phyloP scores from a whole-genome alignment of 2,329 filamentous ascomycete species.

The Trichoderma polysporum region DNA sequence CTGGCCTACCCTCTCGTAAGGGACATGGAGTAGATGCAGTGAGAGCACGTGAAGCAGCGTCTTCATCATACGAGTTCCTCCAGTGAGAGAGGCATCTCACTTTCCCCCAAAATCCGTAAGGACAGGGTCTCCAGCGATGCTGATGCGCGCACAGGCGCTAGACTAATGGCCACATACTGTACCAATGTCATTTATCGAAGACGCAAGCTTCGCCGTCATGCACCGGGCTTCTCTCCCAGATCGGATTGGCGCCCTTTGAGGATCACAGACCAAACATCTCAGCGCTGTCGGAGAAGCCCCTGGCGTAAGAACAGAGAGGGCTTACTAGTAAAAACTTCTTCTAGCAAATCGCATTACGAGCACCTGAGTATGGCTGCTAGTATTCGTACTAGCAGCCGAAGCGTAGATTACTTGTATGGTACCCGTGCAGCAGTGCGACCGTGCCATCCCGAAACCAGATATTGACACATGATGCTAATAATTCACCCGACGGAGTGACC shows the following conservation, averaged over 20 bases:
- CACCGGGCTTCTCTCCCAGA: not conserved
- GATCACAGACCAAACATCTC: not conserved
- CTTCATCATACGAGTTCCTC: not conserved
- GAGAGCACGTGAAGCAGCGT: constrained; percentile 6
- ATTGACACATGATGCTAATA: constrained; percentile 28
- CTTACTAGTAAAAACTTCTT: not conserved
- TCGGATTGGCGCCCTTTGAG: not conserved
- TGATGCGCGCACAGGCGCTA: not conserved
- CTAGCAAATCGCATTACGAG: constrained; percentile 9
- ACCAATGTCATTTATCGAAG: not conserved
- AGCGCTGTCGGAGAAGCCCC: not conserved
- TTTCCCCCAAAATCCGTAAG: not conserved
- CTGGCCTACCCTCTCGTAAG: constrained; percentile 7
- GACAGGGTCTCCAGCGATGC: not conserved
- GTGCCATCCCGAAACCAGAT: constrained; percentile 34
- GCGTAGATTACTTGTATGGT: not conserved
- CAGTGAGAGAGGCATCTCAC: not conserved
- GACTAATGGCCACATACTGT: not conserved
- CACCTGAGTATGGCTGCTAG: not conserved
- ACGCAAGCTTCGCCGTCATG: not conserved
- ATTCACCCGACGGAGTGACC: constrained; percentile 19
- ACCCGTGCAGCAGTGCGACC: constrained; percentile 29
- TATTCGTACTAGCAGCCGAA: not conserved
- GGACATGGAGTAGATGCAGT: not conserved
- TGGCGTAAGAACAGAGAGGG: not conserved